Conservation (phyloP, 1,284 basidiomycete species). For the Tausonia pullulans region DNA sequence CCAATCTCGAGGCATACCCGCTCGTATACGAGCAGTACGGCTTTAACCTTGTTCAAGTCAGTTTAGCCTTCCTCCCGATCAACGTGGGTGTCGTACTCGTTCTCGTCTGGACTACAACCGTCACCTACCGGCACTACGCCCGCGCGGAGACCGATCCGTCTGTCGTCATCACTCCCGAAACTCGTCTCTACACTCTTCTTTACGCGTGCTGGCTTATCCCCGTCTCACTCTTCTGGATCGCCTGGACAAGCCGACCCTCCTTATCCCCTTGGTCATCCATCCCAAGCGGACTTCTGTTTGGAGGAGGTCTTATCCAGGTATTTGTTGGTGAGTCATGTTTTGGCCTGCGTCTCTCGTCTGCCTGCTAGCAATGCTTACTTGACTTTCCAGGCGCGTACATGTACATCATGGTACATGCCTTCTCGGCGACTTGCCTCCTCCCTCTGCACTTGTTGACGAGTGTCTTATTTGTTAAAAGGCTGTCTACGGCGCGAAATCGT, state of each 20-base stretch:
- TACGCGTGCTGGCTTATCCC: background rate
- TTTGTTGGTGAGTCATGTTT: background rate
- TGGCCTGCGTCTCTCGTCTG: too few relatives aligned
- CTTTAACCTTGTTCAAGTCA: background rate
- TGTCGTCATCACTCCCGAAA: background rate
- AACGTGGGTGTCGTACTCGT: background rate
- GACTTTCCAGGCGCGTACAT: background rate
- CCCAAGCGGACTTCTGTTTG: background rate
- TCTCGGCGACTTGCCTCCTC: too few relatives aligned
- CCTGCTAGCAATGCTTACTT: too few relatives aligned
- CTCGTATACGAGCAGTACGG: background rate
- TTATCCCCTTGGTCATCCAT: background rate
- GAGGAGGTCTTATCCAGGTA: background rate
- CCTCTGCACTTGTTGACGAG: too few relatives aligned
- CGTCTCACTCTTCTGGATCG: background rate
- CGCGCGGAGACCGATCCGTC: background rate
- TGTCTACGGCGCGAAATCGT: background rate
- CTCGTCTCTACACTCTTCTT: background rate
- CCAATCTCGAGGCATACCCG: background rate
- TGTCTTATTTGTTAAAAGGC: too few relatives aligned
- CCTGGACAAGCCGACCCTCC: background rate
- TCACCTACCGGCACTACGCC: background rate
- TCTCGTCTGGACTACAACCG: background rate
- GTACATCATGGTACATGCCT: background rate
- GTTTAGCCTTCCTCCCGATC: background rate